Evolutionary conservation across 1,284 basidiomycete genomes (phyloP).

Genomic region (Dichomitus squalens): DNA sequence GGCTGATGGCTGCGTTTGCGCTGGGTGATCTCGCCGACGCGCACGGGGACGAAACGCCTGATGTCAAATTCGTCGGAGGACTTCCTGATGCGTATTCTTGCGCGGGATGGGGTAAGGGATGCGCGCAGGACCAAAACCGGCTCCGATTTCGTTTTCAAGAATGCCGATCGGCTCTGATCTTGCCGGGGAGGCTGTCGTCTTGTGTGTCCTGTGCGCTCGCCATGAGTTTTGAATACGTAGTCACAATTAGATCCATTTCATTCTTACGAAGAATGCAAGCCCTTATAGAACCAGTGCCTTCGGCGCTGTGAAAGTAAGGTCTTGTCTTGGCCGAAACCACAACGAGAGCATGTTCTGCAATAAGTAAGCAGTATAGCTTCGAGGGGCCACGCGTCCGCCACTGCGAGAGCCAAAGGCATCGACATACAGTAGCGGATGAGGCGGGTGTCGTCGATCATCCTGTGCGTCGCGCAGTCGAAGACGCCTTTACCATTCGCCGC

Average conservation of each 20-base stretch:
- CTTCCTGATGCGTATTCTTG: background rate
- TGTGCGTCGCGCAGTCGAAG: too few species aligned
- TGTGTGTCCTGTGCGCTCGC: background rate
- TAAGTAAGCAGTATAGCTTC: too few species aligned
- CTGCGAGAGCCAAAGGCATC: too few species aligned
- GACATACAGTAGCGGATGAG: too few species aligned
- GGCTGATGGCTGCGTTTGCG: conserved; percentile 9
- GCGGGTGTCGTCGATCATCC: too few species aligned
- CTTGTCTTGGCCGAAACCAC: too few species aligned
- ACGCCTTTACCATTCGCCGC: too few species aligned
- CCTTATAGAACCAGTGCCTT: too few species aligned
- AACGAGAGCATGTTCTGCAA: too few species aligned
- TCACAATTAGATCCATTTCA: background rate
- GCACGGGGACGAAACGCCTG: background rate
- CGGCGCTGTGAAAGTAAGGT: too few species aligned
- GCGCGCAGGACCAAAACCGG: background rate
- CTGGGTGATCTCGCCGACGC: conserved; percentile 1
- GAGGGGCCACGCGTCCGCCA: too few species aligned
- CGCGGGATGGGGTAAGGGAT: background rate
- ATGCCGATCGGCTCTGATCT: background rate
- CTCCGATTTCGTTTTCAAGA: background rate
- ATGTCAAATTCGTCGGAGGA: background rate
- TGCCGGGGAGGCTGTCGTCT: background rate
- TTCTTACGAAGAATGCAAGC: too few species aligned
- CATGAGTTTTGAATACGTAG: background rate